Evolutionary conservation across 371 early-diverging fungal species (phyloP).

Genomic region (Zychaea mexicana): DNA sequence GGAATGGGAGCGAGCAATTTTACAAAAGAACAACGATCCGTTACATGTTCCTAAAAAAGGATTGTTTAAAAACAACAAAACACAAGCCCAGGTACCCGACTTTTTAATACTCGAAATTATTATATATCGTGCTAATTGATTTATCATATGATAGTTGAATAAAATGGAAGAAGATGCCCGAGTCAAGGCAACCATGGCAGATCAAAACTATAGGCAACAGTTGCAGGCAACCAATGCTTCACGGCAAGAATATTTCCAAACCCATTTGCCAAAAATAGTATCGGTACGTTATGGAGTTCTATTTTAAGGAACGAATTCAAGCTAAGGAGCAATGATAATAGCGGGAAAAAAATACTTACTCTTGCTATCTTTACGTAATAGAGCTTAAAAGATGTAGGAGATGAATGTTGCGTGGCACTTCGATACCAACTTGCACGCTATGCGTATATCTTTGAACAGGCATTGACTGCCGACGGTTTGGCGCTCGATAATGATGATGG

Average conservation of each 20-base stretch:
- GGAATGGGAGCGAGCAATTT: slow-evolving; percentile 79
- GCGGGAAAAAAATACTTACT: background rate
- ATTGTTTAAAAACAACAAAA: slow-evolving; percentile 56
- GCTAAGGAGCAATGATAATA: background rate
- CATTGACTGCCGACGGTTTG: slow-evolving; percentile 32
- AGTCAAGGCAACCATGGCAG: slow-evolving; percentile 62
- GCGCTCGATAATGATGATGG: slow-evolving; percentile 41
- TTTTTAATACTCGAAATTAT: background rate
- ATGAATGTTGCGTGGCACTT: slow-evolving; percentile 71
- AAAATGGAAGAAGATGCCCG: slow-evolving; percentile 74
- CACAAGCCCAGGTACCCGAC: slow-evolving; percentile 48
- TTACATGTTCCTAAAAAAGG: slow-evolving; percentile 51
- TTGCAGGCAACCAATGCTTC: slow-evolving; percentile 64
- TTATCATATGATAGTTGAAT: slow-evolving; percentile 48
- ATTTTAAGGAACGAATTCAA: background rate
- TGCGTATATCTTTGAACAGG: slow-evolving; percentile 54
- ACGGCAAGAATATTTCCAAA: slow-evolving; percentile 67
- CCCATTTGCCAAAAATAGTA: slow-evolving; percentile 60
- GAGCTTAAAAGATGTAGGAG: slow-evolving; percentile 69
- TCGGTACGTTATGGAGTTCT: slow-evolving; percentile 10
- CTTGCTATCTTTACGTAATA: too few relatives aligned
- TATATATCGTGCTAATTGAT: too few relatives aligned
- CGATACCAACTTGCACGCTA: slow-evolving; percentile 74
- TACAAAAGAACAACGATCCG: slow-evolving; percentile 66
- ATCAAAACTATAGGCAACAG: slow-evolving; percentile 77